phyloP scores from a whole-genome alignment of 345 rosid genomes.

The Camelina laxa region DNA sequence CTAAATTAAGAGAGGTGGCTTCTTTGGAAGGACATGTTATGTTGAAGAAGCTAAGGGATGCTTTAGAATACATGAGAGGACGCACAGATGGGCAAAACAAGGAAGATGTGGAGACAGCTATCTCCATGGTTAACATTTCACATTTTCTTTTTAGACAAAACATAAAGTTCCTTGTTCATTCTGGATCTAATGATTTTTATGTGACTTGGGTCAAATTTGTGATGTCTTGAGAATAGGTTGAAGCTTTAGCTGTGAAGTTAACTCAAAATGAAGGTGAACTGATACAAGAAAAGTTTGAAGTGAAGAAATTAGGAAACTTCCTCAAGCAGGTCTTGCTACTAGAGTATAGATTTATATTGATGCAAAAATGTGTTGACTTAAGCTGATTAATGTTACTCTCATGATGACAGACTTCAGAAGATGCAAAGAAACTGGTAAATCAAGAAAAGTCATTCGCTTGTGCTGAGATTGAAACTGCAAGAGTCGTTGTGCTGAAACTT shows the following conservation, averaged over 20 bases:
- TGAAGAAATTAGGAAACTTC: conserved; percentile 88
- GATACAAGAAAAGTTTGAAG: conserved; percentile 98
- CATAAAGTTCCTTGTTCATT: neutral
- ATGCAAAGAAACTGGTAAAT: conserved; percentile 94
- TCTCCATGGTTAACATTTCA: conserved; percentile 75
- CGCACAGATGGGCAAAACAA: conserved; percentile 83
- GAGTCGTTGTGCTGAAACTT: conserved; percentile 88
- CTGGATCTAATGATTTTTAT: conserved; percentile 11
- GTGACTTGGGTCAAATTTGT: neutral
- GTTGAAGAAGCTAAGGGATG: conserved; percentile 98
- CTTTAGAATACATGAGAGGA: conserved; percentile 90
- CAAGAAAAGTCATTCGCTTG: conserved; percentile 98
- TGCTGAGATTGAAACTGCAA: conserved; percentile 98
- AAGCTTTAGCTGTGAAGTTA: conserved; percentile 94
- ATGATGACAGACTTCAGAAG: conserved; percentile 83
- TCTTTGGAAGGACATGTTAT: conserved; percentile 98
- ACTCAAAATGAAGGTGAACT: conserved; percentile 99
- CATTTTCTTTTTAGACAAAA: neutral
- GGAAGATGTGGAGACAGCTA: conserved; percentile 95
- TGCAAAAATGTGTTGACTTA: neutral
- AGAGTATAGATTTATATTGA: neutral
- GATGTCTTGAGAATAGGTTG: conserved; percentile 59
- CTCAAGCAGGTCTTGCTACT: conserved; percentile 73
- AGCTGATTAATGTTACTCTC: conserved; percentile 2
- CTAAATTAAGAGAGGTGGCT: conserved; percentile 85